These are phyloP conservation scores for Capsella bursapastoris DNA, from an alignment of 345 rosid genomes.

Conservation along the genomic window DNA sequence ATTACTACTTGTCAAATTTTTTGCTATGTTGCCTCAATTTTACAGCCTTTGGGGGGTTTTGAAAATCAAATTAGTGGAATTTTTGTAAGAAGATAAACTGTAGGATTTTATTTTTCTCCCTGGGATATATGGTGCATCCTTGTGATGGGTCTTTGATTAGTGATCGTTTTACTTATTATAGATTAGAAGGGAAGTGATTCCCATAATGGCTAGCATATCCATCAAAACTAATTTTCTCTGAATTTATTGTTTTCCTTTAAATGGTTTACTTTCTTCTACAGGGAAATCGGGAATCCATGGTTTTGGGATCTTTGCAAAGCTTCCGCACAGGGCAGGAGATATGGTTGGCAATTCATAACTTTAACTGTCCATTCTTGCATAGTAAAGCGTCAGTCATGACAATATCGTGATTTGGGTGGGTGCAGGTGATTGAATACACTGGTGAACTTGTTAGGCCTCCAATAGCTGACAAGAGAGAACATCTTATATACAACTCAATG, in stretches of 20 bases:
- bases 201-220: neutral
- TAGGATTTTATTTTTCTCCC: neutral
- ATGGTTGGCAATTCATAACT: conserved; percentile 64
- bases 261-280: conserved; percentile 32
- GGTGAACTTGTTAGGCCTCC: conserved; percentile 96
- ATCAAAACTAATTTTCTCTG: conserved; percentile 14
- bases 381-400: conserved; percentile 16
- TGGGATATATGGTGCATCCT: conserved; percentile 1
- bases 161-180: conserved; percentile 3
- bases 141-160: conserved; percentile 12
- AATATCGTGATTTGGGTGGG: conserved; percentile 24
- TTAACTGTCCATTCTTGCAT: neutral
- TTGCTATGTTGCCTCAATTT: conserved; percentile 14
- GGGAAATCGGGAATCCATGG: conserved; percentile 99
- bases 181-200: conserved; percentile 11
- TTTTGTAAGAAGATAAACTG: neutral
- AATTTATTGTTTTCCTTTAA: neutral
- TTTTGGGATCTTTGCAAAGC: conserved; percentile 96
- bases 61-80: conserved; percentile 2
- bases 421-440: conserved; percentile 91
- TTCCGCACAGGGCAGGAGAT: conserved; percentile 95
- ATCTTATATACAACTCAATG: conserved; percentile 87
- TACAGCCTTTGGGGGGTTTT: conserved; percentile 8
- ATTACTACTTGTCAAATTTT: neutral
- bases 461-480: conserved; percentile 97